phyloP scores from a whole-genome alignment of 441 rosid species.

The Heliophila coronopifolia region DNA sequence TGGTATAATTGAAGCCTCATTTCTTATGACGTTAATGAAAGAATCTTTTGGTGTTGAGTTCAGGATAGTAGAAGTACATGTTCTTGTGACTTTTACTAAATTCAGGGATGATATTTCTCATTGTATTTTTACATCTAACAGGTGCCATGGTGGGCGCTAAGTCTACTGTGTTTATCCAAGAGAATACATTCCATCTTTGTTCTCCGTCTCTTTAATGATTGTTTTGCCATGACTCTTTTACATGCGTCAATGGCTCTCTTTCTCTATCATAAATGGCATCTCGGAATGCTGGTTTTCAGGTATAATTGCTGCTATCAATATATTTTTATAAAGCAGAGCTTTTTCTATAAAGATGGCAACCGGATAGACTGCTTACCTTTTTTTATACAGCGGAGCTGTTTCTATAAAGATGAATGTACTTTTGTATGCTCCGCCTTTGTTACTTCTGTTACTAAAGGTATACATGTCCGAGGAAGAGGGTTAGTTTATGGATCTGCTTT shows the following conservation, averaged over 20 bases:
- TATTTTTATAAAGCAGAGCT: no score
- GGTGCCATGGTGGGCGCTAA: conserved; percentile 94
- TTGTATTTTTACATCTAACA: conserved; percentile 29
- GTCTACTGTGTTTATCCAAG: conserved; percentile 78
- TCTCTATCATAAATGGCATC: conserved; percentile 62
- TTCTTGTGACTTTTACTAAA: background rate
- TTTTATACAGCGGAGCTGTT: conserved; percentile 56
- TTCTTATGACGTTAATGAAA: background rate
- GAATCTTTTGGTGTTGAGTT: background rate
- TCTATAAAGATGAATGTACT: conserved; percentile 92
- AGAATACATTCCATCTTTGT: conserved; percentile 90
- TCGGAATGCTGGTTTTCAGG: conserved; percentile 89
- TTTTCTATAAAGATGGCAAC: no score
- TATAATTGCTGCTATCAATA: conserved; percentile 7
- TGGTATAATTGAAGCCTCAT: conserved; percentile 37
- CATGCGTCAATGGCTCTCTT: conserved; percentile 64
- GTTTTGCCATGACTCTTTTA: conserved; percentile 79
- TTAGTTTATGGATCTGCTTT: conserved; percentile 5
- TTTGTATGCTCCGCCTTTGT: conserved; percentile 77
- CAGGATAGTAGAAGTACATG: background rate
- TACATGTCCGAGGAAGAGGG: conserved; percentile 6
- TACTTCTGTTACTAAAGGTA: conserved; percentile 78
- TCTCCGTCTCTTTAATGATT: conserved; percentile 90
- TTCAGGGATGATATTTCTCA: background rate
- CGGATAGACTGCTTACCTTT: no score